These are phyloP conservation scores for Dryas drummondii DNA, from an alignment of 306 rosid species.

Conservation along the genomic window DNA sequence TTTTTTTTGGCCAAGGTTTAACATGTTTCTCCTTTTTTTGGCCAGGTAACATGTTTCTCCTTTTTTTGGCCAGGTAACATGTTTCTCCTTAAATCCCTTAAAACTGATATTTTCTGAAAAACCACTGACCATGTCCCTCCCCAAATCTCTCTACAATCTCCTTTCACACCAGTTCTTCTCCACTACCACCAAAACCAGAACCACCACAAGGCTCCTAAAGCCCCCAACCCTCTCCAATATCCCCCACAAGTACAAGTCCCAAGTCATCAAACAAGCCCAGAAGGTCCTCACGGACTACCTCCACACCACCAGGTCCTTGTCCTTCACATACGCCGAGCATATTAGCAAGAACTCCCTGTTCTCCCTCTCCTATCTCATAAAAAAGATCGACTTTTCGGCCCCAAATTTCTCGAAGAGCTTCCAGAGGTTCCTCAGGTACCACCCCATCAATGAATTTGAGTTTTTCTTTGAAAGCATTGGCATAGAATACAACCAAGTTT, in stretches of 20 bases:
- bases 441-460: slow-evolving; percentile 83
- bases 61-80: neutral
- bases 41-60: neutral
- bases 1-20: too few relatives aligned
- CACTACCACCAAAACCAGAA: slow-evolving; percentile 5
- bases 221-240: slow-evolving; percentile 26
- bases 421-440: slow-evolving; percentile 61
- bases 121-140: slow-evolving; percentile 17
- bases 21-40: too few relatives aligned
- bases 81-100: neutral
- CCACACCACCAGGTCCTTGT: slow-evolving; percentile 57
- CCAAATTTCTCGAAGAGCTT: slow-evolving; percentile 38
- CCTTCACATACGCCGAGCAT: slow-evolving; percentile 62
- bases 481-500: slow-evolving; percentile 36
- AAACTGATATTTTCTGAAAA: neutral
- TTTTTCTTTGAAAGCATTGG: slow-evolving; percentile 89
- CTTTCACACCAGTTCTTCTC: slow-evolving; percentile 44
- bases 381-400: slow-evolving; percentile 39
- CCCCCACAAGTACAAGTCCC: slow-evolving; percentile 43
- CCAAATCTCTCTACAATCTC: slow-evolving; percentile 21
- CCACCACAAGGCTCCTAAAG: slow-evolving; percentile 18
- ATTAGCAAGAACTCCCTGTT: slow-evolving; percentile 50
- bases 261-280: slow-evolving; percentile 51
- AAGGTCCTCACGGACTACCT: slow-evolving; percentile 62
- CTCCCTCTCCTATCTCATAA: slow-evolving; percentile 49